Base-by-base conservation (phyloP, 1,284 basidiomycete genomes). In the Athelia psychrophila region DNA sequence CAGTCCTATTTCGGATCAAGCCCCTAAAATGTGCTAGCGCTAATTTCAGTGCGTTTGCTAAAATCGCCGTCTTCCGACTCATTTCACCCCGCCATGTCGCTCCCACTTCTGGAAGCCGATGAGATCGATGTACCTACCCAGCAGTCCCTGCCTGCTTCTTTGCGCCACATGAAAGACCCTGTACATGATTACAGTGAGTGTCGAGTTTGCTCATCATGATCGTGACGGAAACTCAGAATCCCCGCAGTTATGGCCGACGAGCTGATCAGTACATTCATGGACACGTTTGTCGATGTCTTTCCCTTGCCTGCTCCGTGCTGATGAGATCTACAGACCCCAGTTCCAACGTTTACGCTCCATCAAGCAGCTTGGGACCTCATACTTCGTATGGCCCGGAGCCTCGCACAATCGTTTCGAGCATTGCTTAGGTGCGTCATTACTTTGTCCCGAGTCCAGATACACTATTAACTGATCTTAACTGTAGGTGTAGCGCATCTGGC, bases 341-440 rank as follows among this genome's bases (percentile, higher is more conserved):
- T 91, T 91, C 60, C 89, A 91, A 59, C 75, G 88, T 10, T 72
- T 92, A 36, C 75, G 88, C 23, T 67, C 79, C 52, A 79, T 92
- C 60, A 91, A 91, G 58, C 90, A 92, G 60, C 79, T 92, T 2
- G 90, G 89, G 0, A 80, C 87, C 3, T 79, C 84, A 0, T 85
- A 83, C 58, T 83, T 81, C 56, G 86, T 91, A 23, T 92, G 86
- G 79, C 83, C 84, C 0, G 78, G 85, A 3, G 89, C 86, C 0
- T 78, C 84, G 0, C 90, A 92, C 61, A 91, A 83, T 56, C 78
- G 89, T 0, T 91, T 92, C 56, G 89, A 92, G 60, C 90, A 92
- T 61, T 84, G 79, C 56, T 70, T 92, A 18, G 89, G 88, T 87
- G 52, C 46, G 77, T 54, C 16, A 13, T 8, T 48, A 30, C 47